phyloP scores from a whole-genome alignment of 495 filamentous ascomycete species.

The Trichoderma asperelloides region DNA sequence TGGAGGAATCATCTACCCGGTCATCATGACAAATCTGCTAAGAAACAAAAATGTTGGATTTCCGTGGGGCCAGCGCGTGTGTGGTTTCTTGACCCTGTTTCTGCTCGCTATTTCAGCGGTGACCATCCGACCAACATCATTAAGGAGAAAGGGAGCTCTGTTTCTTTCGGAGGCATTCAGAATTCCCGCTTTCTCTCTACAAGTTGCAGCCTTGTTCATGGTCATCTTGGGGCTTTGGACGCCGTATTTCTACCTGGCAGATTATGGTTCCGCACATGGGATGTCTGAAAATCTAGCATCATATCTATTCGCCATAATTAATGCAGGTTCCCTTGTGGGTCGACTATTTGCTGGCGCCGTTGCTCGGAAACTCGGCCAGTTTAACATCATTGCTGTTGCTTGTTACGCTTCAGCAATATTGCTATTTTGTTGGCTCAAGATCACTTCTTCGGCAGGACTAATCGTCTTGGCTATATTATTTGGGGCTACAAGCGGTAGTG shows the following conservation, averaged over 20 bases:
- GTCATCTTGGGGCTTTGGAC: conserved; percentile 43
- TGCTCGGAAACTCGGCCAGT: conserved; percentile 42
- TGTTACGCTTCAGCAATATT: conserved; percentile 30
- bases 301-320: conserved; percentile 44
- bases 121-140: conserved; percentile 18
- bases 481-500: background rate
- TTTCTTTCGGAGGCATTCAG: conserved; percentile 34
- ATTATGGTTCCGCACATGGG: conserved; percentile 40
- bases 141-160: conserved; percentile 23
- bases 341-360: conserved; percentile 47
- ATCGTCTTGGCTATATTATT: conserved; percentile 25
- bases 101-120: conserved; percentile 33
- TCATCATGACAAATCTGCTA: conserved; percentile 31
- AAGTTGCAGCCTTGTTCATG: conserved; percentile 34
- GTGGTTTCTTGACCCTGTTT: conserved; percentile 47
- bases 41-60: conserved; percentile 38
- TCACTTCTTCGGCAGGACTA: conserved; percentile 28
- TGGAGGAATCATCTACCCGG: conserved; percentile 46
- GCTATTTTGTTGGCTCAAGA: conserved; percentile 32
- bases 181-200: conserved; percentile 24
- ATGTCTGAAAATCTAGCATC: conserved; percentile 36
- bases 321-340: conserved; percentile 45
- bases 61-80: conserved; percentile 51
- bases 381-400: conserved; percentile 38
- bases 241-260: conserved; percentile 49